Conservation (phyloP, 495 filamentous ascomycete species). For the Trichoderma asperelloides region DNA sequence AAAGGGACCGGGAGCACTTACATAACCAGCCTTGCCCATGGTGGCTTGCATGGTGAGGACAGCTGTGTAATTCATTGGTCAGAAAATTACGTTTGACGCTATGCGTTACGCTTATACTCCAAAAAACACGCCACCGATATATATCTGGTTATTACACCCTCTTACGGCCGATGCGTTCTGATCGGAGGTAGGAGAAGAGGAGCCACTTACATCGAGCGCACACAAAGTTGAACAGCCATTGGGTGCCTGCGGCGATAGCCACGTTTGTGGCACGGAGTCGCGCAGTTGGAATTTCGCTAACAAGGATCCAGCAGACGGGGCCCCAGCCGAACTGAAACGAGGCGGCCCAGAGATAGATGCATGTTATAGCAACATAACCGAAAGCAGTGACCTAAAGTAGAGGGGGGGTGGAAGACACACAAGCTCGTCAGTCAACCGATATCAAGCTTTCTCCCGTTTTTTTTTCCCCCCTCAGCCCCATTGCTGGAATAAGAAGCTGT, state of each 20-base stretch:
- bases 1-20: slow-evolving; percentile 7
- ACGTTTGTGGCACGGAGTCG: slow-evolving; percentile 61
- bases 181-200: too few species aligned
- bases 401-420: not conserved
- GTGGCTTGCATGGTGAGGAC: slow-evolving; percentile 54
- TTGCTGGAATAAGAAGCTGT: too few species aligned
- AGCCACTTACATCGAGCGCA: slow-evolving; percentile 35
- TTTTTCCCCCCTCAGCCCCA: too few species aligned
- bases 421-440: not conserved
- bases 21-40: slow-evolving; percentile 53
- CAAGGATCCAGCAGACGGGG: slow-evolving; percentile 64
- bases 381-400: slow-evolving; percentile 37
- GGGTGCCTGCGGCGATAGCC: slow-evolving; percentile 54
- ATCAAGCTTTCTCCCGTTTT: not conserved
- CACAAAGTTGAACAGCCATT: slow-evolving; percentile 60
- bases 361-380: slow-evolving; percentile 56
- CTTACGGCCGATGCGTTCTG: too few species aligned
- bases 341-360: slow-evolving; percentile 35
- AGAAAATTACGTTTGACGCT: not conserved
- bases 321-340: slow-evolving; percentile 67
- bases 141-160: too few species aligned
- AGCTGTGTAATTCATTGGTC: slow-evolving; percentile 12
- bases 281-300: slow-evolving; percentile 64
- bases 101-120: too few species aligned
- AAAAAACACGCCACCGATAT: too few species aligned